Evolutionary conservation across 345 rosid species (phyloP), one percentile per base, ranked within the genome.

Genomic region (Boechera divaricarpa): DNA sequence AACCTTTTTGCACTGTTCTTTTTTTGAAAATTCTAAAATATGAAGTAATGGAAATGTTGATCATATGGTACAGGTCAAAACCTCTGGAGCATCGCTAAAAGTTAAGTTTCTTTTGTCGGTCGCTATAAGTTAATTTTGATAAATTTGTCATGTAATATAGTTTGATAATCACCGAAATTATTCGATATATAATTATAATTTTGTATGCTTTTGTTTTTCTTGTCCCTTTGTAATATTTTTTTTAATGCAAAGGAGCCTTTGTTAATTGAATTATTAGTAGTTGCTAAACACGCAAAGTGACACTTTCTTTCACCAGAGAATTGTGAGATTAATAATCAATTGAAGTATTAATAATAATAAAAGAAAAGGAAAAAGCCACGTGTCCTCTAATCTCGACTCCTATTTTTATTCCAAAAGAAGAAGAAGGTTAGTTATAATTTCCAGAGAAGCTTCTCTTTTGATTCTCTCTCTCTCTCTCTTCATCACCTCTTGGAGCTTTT

Each of bases 371-470:
- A 73, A 84, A 72, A 49, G 69, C 69, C 80, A 77, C 75, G 74
- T 70, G 71, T 21, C 66, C 3, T 60, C 24, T 57, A 73, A 41
- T 53, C 64, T 71, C 45, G 16, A 48, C 32, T 59, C 45, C 36
- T 31, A 70, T 64, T 75, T 63, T 45, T 48, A 72, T 55, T 51
- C 29, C 57, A 15, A 10, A 52, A 52, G 21, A 49, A 3, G 4
- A 58, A 36, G 68, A 63, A 70, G 16, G 69, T 4, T 77, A 5
- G 71, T 69, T 55, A 62, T 57, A 41, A 11, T 41, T 51, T 68
- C 39, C 28, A 73, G 45, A 66, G 77, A 78, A 78, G 70, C 80
- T 80, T 83, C 82, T 16, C 76, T 75, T 67, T 75, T 35, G 49
- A 59, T 57, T 13, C 36, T 31, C 45, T 63, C 21, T 29, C 38